These are phyloP conservation scores for Tricholoma matsutake DNA, from an alignment of 768 basidiomycete genomes.

Conservation along the genomic window DNA sequence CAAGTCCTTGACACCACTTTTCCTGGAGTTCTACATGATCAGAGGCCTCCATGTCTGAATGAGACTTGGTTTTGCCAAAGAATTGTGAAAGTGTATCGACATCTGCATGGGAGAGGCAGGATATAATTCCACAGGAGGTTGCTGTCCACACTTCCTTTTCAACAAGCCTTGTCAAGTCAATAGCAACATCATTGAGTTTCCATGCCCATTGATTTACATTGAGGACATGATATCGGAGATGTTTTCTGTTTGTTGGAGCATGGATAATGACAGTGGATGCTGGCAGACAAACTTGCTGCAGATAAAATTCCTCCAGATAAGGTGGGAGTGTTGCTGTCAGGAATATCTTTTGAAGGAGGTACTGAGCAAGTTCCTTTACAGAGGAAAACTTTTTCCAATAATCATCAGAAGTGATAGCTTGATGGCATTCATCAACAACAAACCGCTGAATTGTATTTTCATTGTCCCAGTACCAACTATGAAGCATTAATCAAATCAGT, in stretches of 20 bases:
- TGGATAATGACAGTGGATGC: neutral
- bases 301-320: constrained; percentile 3
- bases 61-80: neutral
- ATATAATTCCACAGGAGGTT: neutral
- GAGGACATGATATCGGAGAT: neutral
- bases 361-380: constrained; percentile 2
- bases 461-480: neutral
- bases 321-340: constrained; percentile 19
- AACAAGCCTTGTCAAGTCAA: neutral
- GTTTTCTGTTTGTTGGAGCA: neutral
- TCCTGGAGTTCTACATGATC: too few species aligned
- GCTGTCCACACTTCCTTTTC: too few species aligned
- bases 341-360: constrained; percentile 12
- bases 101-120: neutral
- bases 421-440: constrained; percentile 20
- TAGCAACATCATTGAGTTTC: neutral
- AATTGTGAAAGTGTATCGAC: neutral
- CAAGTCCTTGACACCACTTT: neutral
- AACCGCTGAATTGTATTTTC: neutral
- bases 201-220: neutral
- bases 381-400: constrained; percentile 7
- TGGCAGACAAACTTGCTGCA: neutral
- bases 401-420: neutral
- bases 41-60: too few species aligned
- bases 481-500: neutral